A percentile compares a stretch with the other conserved stretches of the same genome.
Evolutionary conservation across 805 yeast genomes (phyloP).

Genomic region (Hanseniaspora hatyaiensis): DNA sequence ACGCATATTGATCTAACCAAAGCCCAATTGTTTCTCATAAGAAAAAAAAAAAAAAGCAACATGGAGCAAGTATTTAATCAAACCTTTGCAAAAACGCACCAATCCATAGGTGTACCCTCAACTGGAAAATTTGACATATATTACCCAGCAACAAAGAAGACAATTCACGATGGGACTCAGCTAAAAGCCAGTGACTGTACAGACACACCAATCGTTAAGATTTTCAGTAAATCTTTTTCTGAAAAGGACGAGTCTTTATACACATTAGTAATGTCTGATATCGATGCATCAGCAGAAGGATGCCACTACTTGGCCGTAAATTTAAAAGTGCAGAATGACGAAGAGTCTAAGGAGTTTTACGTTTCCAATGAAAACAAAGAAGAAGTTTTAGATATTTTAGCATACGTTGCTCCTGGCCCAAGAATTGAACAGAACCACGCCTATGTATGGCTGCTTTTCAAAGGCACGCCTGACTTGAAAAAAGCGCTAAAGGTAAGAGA

Average conservation of each 20-base stretch:
- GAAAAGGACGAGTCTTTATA: neutral
- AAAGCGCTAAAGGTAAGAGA: conserved; percentile 3
- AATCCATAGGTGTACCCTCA: neutral
- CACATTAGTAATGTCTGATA: conserved; percentile 10
- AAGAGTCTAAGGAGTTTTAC: too few relatives aligned
- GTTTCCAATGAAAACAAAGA: neutral
- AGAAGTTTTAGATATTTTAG: neutral
- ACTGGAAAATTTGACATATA: neutral
- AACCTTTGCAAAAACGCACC: conserved; percentile 6
- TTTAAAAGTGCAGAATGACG: neutral
- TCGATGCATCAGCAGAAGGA: conserved; percentile 16
- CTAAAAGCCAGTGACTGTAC: conserved; percentile 1
- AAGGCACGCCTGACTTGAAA: conserved; percentile 2
- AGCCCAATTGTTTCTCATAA: neutral
- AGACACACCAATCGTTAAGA: neutral
- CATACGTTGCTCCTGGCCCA: conserved; percentile 15
- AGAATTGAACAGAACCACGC: conserved; percentile 15
- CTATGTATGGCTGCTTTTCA: conserved; percentile 11
- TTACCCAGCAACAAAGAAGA: neutral
- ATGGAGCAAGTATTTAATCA: neutral
- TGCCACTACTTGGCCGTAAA: conserved; percentile 10
- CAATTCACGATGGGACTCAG: neutral
- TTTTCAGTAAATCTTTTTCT: neutral
- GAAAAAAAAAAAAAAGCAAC: neutral
- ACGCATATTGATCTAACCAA: too few relatives aligned